Evolutionary conservation across 345 rosid species (phyloP).

Genomic region (Populus deltoides): DNA sequence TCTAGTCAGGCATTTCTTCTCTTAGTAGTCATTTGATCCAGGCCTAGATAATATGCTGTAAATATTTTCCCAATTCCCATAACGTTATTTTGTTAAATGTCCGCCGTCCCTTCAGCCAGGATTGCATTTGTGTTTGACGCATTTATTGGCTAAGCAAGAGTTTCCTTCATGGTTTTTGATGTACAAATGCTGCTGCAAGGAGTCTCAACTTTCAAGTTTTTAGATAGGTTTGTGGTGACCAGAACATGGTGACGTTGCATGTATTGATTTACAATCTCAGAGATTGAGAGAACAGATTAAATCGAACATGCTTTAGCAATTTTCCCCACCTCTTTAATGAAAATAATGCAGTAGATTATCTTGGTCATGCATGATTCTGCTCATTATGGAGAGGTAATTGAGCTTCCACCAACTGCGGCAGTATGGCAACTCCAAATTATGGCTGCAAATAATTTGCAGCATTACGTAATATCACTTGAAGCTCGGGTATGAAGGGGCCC

Average conservation of each 20-base stretch:
- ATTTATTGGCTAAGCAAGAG: too few species aligned
- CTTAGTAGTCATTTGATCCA: background rate
- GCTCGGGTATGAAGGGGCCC: background rate
- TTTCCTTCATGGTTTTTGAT: background rate
- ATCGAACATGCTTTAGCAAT: too few species aligned
- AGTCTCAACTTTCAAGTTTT: background rate
- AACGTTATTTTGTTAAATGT: background rate
- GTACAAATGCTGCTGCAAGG: background rate
- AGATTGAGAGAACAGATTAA: background rate
- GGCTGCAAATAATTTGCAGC: background rate
- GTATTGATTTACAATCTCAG: background rate
- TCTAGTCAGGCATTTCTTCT: slow-evolving; percentile 19
- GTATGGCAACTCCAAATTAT: background rate
- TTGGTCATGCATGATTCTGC: background rate
- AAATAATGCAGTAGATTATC: background rate
- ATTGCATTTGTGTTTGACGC: background rate
- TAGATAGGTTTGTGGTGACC: background rate
- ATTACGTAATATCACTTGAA: background rate
- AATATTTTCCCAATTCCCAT: background rate
- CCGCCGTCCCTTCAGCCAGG: background rate
- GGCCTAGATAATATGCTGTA: background rate
- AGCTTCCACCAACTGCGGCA: background rate
- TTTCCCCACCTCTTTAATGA: background rate
- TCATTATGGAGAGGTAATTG: background rate
- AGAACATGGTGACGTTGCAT: background rate